These are phyloP conservation scores for Geopyxis carbonaria DNA, from an alignment of 495 filamentous ascomycete species.

Conservation along the genomic window DNA sequence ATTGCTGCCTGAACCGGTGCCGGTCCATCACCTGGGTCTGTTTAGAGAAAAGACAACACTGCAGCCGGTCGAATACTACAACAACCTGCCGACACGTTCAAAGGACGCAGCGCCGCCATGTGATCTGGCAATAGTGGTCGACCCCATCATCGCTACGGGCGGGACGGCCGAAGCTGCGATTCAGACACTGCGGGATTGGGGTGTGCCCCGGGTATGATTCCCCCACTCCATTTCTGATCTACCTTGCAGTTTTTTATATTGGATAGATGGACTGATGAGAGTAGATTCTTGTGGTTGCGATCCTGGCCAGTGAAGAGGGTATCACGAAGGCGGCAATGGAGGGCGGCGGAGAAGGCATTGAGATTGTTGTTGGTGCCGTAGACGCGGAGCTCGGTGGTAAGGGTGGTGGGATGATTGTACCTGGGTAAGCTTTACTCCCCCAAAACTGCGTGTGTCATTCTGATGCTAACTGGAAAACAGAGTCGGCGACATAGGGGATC, in stretches of 20 bases:
- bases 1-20: slow-evolving; percentile 62
- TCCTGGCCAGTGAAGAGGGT: slow-evolving; percentile 53
- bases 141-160: slow-evolving; percentile 87
- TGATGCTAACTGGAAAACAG: slow-evolving; percentile 5
- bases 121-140: slow-evolving; percentile 63
- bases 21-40: slow-evolving; percentile 84
- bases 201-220: slow-evolving; percentile 41
- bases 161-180: slow-evolving; percentile 81
- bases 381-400: slow-evolving; percentile 46
- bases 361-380: slow-evolving; percentile 69
- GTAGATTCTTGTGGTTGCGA: slow-evolving; percentile 51
- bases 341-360: slow-evolving; percentile 49
- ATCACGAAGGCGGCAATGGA: slow-evolving; percentile 49
- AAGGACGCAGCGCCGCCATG: slow-evolving; percentile 29
- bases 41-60: slow-evolving; percentile 75
- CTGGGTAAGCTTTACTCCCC: slow-evolving; percentile 33
- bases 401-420: slow-evolving; percentile 73
- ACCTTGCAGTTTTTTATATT: too few species aligned
- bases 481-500: slow-evolving; percentile 64
- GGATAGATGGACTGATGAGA: too few species aligned
- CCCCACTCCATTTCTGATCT: neutral
- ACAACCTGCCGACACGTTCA: slow-evolving; percentile 71
- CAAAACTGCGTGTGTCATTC: too few species aligned
- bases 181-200: slow-evolving; percentile 78
- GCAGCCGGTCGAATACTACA: slow-evolving; percentile 93